phyloP scores from a whole-genome alignment of 108 stramenopile genomes.

The Conticribra guillardii region DNA sequence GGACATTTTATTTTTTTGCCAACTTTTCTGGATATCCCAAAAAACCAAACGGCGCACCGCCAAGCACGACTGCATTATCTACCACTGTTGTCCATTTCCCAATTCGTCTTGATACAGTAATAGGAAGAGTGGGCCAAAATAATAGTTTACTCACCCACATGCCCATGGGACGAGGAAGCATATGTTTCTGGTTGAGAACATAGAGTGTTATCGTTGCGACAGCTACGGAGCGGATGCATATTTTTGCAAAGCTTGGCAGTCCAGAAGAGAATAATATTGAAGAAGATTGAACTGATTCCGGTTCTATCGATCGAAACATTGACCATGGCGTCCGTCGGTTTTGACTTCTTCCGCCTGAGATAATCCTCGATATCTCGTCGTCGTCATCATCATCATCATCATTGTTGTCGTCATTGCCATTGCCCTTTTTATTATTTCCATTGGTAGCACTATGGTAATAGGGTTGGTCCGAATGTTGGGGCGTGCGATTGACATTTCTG shows the following conservation, averaged over 20 bases:
- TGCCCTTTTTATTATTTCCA: constrained; percentile 17
- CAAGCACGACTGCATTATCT: constrained; percentile 80
- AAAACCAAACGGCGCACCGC: constrained; percentile 83
- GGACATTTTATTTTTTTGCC: constrained; percentile 59
- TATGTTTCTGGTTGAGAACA: constrained; percentile 78
- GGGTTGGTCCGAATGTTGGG: no score
- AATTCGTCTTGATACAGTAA: constrained; percentile 68
- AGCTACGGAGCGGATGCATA: constrained; percentile 31
- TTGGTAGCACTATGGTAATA: constrained; percentile 5
- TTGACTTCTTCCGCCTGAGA: constrained; percentile 8
- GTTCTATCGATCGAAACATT: constrained; percentile 12
- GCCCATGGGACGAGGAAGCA: constrained; percentile 67
- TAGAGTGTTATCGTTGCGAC: constrained; percentile 71
- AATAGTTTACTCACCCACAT: constrained; percentile 63
- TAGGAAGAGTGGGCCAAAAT: constrained; percentile 87
- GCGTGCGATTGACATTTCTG: no score
- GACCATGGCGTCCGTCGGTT: constrained; percentile 2
- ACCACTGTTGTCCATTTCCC: constrained; percentile 78
- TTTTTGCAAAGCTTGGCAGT: constrained; percentile 20
- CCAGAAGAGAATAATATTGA: constrained; percentile 11
- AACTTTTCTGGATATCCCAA: constrained; percentile 63
- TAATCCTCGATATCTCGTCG: neutral
- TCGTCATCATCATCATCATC: neutral
- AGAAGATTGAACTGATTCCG: neutral
- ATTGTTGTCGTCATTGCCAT: constrained; percentile 16